Percentiles rank a stretch among this genome's conserved stretches.
phyloP scores from a whole-genome alignment of 129 eudicot species.

The Solidago caesia region DNA sequence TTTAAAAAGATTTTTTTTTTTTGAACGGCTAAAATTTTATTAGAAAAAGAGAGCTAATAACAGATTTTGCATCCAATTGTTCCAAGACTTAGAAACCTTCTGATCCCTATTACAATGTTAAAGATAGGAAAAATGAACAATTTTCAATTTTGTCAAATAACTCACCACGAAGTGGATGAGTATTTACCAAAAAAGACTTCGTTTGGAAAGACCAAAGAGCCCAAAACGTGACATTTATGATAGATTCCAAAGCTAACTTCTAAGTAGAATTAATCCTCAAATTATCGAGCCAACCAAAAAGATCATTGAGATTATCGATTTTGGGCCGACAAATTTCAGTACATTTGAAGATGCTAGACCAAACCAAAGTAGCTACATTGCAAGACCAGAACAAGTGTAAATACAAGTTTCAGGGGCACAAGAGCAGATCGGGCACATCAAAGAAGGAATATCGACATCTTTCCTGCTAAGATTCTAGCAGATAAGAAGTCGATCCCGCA shows the following conservation, averaged over 20 bases:
- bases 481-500: not conserved
- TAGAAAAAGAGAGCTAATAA: not conserved
- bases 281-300: not conserved
- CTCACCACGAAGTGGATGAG: not conserved
- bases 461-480: not conserved
- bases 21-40: too few relatives aligned
- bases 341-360: not conserved
- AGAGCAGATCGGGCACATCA: not conserved
- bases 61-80: not conserved
- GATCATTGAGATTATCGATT: not conserved
- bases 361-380: not conserved
- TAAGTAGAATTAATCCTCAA: not conserved
- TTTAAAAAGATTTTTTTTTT: too few relatives aligned
- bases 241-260: not conserved
- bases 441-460: not conserved
- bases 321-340: not conserved
- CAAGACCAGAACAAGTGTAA: not conserved
- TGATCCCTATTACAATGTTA: not conserved
- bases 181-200: not conserved
- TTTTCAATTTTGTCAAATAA: not conserved
- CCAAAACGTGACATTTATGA: not conserved
- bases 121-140: not conserved
- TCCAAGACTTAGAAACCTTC: not conserved
- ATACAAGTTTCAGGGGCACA: not conserved
- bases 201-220: not conserved